Conservation (phyloP, 2,329 filamentous ascomycete genomes). For the Fusarium euwallaceae region DNA sequence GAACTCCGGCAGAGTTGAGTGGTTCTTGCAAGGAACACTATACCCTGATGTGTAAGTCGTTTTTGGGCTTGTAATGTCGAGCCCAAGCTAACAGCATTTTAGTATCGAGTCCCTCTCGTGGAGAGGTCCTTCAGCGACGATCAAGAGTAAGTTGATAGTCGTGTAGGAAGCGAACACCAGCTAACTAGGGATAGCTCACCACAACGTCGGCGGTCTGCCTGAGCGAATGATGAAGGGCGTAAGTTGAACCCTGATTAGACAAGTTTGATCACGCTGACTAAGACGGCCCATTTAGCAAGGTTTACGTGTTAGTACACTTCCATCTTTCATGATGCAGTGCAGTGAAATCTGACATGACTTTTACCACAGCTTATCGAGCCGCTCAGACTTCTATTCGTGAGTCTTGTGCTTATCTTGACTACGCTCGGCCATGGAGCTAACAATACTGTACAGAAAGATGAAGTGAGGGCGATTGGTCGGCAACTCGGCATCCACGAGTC, state of each 20-base stretch:
- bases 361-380: neutral
- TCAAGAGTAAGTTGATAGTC: neutral
- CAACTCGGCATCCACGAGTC: neutral
- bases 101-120: neutral
- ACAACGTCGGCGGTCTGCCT: neutral
- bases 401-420: neutral
- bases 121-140: neutral
- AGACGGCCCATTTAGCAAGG: neutral
- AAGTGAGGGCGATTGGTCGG: neutral
- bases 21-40: neutral
- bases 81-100: neutral
- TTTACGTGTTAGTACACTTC: neutral
- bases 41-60: neutral
- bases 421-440: neutral
- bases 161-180: neutral
- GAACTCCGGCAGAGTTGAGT: neutral
- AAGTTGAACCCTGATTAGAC: neutral
- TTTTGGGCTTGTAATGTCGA: neutral
- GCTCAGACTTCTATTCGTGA: neutral
- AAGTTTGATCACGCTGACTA: neutral
- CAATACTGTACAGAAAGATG: neutral
- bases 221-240: neutral
- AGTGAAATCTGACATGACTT: neutral
- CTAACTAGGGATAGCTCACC: neutral
- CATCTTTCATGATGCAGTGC: neutral